These are phyloP conservation scores for Neopestalotiopsis clavispora DNA, from an alignment of 2,329 filamentous ascomycete species.

Conservation along the genomic window DNA sequence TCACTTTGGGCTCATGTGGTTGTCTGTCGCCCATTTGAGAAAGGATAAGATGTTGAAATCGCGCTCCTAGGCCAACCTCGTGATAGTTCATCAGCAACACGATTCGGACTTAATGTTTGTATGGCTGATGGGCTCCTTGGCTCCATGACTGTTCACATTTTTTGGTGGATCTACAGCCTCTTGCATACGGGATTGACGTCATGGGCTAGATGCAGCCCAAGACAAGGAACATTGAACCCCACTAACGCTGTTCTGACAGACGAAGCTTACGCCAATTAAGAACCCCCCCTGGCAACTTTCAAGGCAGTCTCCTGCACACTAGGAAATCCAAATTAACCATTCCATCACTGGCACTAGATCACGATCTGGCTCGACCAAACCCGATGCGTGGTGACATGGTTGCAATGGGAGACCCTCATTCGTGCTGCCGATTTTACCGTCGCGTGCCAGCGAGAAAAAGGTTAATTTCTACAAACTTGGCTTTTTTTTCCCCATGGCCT, in stretches of 20 bases:
- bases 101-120: not conserved
- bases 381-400: conserved; percentile 12
- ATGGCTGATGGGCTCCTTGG: too few relatives aligned
- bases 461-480: not conserved
- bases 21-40: conserved; percentile 7
- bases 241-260: conserved; percentile 1
- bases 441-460: conserved; percentile 2
- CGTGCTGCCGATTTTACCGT: conserved; percentile 1
- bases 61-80: not conserved
- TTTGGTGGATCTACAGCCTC: not conserved
- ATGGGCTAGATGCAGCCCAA: not conserved
- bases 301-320: not conserved
- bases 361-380: not conserved
- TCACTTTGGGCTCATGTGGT: not conserved
- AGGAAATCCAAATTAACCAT: too few relatives aligned
- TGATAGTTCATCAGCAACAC: not conserved
- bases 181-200: conserved; percentile 14
- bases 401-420: not conserved
- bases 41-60: not conserved
- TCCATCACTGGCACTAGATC: not conserved
- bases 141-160: too few relatives aligned
- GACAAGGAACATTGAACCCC: not conserved
- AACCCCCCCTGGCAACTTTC: not conserved
- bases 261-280: not conserved
- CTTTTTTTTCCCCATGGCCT: not conserved